Base-by-base conservation (phyloP, 495 filamentous ascomycete species). In the Neurospora sublineolata region DNA sequence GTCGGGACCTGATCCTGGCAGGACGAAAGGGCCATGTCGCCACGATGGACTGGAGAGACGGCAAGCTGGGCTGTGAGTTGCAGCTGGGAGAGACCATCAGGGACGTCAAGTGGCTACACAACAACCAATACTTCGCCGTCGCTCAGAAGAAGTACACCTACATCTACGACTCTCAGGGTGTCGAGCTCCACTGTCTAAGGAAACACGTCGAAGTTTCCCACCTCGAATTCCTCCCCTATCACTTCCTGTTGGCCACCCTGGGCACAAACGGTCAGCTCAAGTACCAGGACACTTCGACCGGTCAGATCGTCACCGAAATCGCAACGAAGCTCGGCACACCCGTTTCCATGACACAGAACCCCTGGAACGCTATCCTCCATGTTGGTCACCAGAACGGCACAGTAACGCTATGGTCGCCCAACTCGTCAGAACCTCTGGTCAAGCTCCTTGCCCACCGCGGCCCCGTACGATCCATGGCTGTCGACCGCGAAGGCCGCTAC, bases 361-460 rank as follows among this genome's bases (percentile, higher is more conserved):
- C 92, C 0, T 89, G 89, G 74, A 99, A 98, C 78, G 96, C 94
- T 27, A 90, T 99, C 68, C 83, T 97, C 33, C 92, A 97, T 76
- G 86, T 92, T 69, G 95, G 95, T 38, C 94, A 97, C 77, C 93
- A 96, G 78, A 97, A 97, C 77, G 95, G 95, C 73, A 92, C 91
- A 4, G 93, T 99, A 64, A 94, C 91, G 3, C 84, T 99, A 46
- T 99, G 94, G 94, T 97, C 93, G n/a, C 95, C 95, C 0, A 99
- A 97, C 68, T 90, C 90, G 3, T 85, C 89, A 33, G 92, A 91
- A 14, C 91, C 94, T 0, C 85, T 97, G 7, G 95, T 97, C 18
- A 99, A 97, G 81, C 87, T 97, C 40, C 88, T 96, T n/a, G 91
- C 92, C n/a, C 93, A 99, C 83, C 88, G 88, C 69, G 95, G 96